Percentiles rank a stretch among this genome's conserved stretches.
phyloP scores from a whole-genome alignment of 2,329 filamentous ascomycete species.

The Aureobasidium sp. region DNA sequence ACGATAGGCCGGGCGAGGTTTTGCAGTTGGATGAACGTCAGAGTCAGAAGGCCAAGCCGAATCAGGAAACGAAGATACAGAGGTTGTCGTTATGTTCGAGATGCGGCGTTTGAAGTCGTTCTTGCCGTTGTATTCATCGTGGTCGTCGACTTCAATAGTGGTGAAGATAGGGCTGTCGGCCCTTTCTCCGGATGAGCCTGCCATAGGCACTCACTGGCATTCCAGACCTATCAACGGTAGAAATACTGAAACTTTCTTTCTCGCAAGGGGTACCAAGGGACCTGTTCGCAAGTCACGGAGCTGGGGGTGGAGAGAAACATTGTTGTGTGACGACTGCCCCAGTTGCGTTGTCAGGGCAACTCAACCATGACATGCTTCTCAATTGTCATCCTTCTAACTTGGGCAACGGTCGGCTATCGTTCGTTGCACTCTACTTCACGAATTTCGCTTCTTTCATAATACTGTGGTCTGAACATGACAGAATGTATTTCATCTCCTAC shows the following conservation, averaged over 20 bases:
- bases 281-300: neutral
- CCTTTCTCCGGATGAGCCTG: neutral
- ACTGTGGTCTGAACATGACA: neutral
- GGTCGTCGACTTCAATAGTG: neutral
- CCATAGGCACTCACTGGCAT: neutral
- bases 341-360: neutral
- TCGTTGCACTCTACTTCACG: neutral
- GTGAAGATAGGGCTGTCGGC: neutral
- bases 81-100: conserved; percentile 21
- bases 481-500: neutral
- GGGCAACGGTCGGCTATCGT: neutral
- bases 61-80: conserved; percentile 26
- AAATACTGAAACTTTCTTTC: neutral
- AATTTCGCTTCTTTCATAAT: neutral
- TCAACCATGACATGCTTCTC: neutral
- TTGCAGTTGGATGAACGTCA: conserved; percentile 35
- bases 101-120: conserved; percentile 14
- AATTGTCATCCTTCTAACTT: neutral
- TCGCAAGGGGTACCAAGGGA: neutral
- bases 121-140: neutral
- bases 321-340: neutral
- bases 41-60: conserved; percentile 21
- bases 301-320: conserved; percentile 1
- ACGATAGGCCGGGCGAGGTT: conserved; percentile 26
- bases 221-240: neutral